Base-by-base conservation (phyloP, 2,329 filamentous ascomycete species). In the Orbilia blumenaviensis region DNA sequence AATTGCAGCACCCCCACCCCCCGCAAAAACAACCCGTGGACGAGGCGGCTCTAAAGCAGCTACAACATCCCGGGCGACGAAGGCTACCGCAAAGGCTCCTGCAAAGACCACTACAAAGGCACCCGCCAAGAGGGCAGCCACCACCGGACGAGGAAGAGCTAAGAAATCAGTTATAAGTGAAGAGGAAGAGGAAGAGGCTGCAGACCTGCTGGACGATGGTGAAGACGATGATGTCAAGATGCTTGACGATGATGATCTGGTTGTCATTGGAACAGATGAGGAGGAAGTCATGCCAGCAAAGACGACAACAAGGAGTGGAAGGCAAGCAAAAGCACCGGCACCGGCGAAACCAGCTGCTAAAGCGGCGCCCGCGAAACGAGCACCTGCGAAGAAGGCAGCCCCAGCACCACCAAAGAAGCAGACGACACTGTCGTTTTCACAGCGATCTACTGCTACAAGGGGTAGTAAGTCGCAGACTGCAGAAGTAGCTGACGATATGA, bases 211-310 rank as follows among this genome's bases (percentile, higher is more conserved):
- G 38, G 79, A 81, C 0, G 80, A 81, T 63, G 78, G 82, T 2
- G 84, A 86, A 23, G 82, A 85, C 34, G 84, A 85, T 27, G 83
- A 85, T 4, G 84, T 84, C 23, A 81, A 72, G 9, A 73, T 77
- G 50, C 64, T 80, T 41, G 86, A 87, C 14, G 86, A 86, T 12
- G 86, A 86, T 29, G 85, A 87, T 44, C 84, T 86, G 72, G 82
- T 83, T 12, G 83, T 86, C 77, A 86, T 86, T 29, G 83, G 85
- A 29, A 84, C 84, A 8, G 88, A 90, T 38, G 86, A 88, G 50
- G 85, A 87, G 69, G 83, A 85, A 7, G 80, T 81, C 1, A 75
- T 81, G 18, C 78, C 81, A 10, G 73, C 71, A 36, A 80, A 78
- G 38, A 78, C 79, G 36, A 76, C 79, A 10, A 66, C 78, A 6